phyloP scores from a whole-genome alignment of 2,329 filamentous ascomycete species.

The Colletotrichum incanum region DNA sequence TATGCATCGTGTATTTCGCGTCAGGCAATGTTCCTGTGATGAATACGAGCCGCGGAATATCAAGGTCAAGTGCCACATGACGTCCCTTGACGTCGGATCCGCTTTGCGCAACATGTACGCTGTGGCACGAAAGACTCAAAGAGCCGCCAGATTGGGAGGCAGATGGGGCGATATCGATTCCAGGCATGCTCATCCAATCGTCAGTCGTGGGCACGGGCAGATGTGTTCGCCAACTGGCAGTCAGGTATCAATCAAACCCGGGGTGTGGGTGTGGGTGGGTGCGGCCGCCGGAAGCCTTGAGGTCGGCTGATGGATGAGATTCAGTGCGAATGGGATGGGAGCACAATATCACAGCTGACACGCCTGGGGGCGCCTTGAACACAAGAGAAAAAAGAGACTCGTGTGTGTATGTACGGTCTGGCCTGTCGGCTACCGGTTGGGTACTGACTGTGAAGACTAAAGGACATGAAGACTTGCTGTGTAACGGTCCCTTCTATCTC shows the following conservation, averaged over 20 bases:
- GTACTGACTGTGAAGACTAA: background rate
- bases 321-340: conserved; percentile 11
- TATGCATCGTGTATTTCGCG: conserved; percentile 7
- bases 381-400: background rate
- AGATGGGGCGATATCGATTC: conserved; percentile 13
- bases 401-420: background rate
- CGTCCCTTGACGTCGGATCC: conserved; percentile 22
- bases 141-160: conserved; percentile 22
- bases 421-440: background rate
- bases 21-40: conserved; percentile 21
- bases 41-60: conserved; percentile 11
- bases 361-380: conserved; percentile 1
- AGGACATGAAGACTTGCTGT: background rate
- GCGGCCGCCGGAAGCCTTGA: conserved; percentile 11
- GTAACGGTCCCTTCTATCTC: background rate
- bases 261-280: background rate
- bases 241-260: conserved; percentile 19
- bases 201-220: background rate
- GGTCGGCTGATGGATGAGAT: background rate
- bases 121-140: conserved; percentile 20
- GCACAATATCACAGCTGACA: conserved; percentile 25
- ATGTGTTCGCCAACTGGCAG: conserved; percentile 22
- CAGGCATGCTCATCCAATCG: conserved; percentile 8
- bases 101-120: conserved; percentile 20
- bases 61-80: conserved; percentile 21